phyloP scores from a whole-genome alignment of 768 basidiomycete genomes.

The Lanmaoa pseudosensibilis region DNA sequence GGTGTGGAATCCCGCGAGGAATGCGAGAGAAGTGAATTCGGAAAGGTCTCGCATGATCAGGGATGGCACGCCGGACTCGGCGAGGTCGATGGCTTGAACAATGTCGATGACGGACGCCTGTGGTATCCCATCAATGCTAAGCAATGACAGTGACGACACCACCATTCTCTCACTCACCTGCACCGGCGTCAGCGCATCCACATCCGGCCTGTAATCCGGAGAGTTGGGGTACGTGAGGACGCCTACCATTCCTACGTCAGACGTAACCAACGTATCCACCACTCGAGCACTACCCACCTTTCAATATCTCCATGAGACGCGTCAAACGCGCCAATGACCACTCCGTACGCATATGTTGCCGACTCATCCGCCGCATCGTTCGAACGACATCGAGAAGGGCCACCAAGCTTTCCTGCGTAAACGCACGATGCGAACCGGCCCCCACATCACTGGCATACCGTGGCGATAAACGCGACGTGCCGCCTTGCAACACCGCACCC shows the following conservation, averaged over 20 bases:
- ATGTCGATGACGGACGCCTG: conserved; percentile 74
- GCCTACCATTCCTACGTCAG: conserved; percentile 39
- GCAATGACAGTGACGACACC: neutral
- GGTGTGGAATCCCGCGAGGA: conserved; percentile 73
- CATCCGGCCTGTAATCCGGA: conserved; percentile 85
- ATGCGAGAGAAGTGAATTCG: conserved; percentile 84
- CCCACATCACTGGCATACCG: conserved; percentile 3
- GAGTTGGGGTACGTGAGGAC: conserved; percentile 79
- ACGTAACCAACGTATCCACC: neutral
- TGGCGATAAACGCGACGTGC: conserved; percentile 14
- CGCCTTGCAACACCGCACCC: conserved; percentile 41
- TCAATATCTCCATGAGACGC: conserved; percentile 74
- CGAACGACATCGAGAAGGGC: conserved; percentile 75
- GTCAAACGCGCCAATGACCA: conserved; percentile 67
- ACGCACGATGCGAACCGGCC: conserved; percentile 7
- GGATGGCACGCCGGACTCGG: conserved; percentile 61
- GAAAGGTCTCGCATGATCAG: conserved; percentile 81
- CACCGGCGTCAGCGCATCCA: conserved; percentile 77
- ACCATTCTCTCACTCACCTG: conserved; percentile 49
- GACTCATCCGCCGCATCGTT: conserved; percentile 53
- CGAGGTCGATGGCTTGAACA: conserved; percentile 64
- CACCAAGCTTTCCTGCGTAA: conserved; percentile 77
- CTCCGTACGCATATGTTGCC: conserved; percentile 47
- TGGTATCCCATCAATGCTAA: conserved; percentile 13
- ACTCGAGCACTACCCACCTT: conserved; percentile 44